Evolutionary conservation across 2,329 filamentous ascomycete species (phyloP).

Genomic region (Penicillium sp.): DNA sequence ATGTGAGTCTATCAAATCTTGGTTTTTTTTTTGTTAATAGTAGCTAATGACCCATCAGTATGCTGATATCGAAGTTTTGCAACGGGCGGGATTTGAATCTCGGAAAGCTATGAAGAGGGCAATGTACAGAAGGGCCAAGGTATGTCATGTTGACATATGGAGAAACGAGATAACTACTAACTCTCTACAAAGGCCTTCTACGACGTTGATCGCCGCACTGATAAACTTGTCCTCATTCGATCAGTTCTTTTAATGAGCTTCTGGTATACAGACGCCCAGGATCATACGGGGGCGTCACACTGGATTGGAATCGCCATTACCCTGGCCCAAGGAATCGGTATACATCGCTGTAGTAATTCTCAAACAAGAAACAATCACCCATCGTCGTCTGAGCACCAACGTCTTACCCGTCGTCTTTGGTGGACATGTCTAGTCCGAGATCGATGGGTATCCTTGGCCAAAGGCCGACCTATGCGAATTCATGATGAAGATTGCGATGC

Average conservation of each 20-base stretch:
- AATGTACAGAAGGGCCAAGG: slow-evolving; percentile 14
- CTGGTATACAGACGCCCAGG: slow-evolving; percentile 13
- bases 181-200: slow-evolving; percentile 7
- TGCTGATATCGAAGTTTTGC: neutral
- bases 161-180: neutral
- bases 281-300: slow-evolving; percentile 10
- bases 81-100: slow-evolving; percentile 2
- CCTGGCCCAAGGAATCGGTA: slow-evolving; percentile 6
- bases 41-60: slow-evolving; percentile 4
- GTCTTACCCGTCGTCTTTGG: neutral
- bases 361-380: neutral
- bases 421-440: slow-evolving; percentile 1
- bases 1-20: neutral
- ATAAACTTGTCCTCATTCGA: slow-evolving; percentile 9
- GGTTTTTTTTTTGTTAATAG: too few relatives aligned
- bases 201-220: slow-evolving; percentile 8
- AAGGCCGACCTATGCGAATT: slow-evolving; percentile 3
- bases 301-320: slow-evolving; percentile 12
- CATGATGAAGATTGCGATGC: slow-evolving; percentile 4
- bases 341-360: slow-evolving; percentile 1
- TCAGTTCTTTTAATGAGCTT: slow-evolving; percentile 10
- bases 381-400: neutral
- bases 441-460: slow-evolving; percentile 3
- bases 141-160: neutral
- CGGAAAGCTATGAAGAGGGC: slow-evolving; percentile 10